A percentile compares a stretch with the other conserved stretches of the same genome.
phyloP scores from a whole-genome alignment of 192 early-diverging fungal species.

The Tieghemiomyces parasiticus region DNA sequence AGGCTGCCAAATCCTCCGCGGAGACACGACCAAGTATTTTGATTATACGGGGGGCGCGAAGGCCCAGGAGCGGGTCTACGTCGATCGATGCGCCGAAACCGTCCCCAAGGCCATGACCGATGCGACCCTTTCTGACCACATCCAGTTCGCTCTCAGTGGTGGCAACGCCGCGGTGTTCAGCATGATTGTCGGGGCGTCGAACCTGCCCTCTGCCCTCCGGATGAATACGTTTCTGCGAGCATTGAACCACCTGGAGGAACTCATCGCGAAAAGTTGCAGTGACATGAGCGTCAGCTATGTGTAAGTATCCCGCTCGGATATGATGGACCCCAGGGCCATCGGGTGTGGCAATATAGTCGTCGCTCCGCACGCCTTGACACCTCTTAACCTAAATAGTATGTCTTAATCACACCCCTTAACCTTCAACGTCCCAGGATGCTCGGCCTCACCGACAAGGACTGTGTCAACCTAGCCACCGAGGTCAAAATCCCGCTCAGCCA shows the following conservation, averaged over 20 bases:
- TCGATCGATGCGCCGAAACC: not conserved
- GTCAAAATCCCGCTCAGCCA: not conserved
- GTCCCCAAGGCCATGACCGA: not conserved
- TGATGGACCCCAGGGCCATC: too few species aligned
- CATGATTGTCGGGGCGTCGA: not conserved
- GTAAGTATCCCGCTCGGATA: too few species aligned
- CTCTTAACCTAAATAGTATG: too few species aligned
- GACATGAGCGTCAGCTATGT: not conserved
- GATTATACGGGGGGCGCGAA: not conserved
- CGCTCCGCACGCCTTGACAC: too few species aligned
- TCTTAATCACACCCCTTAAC: too few species aligned
- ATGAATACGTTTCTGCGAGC: not conserved
- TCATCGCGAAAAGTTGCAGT: not conserved
- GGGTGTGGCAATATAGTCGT: too few species aligned
- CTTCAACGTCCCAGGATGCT: not conserved
- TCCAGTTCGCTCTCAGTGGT: not conserved
- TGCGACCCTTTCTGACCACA: not conserved
- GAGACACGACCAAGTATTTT: conserved; percentile 3
- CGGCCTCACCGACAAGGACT: conserved; percentile 9
- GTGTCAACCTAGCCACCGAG: conserved; percentile 5
- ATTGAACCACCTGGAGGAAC: not conserved
- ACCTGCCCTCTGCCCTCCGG: not conserved
- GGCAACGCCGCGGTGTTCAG: conserved; percentile 6
- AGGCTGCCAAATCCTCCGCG: not conserved
- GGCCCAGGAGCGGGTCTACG: not conserved